Base-by-base conservation (phyloP, 495 filamentous ascomycete species). In the Aspergillus conjunctus region DNA sequence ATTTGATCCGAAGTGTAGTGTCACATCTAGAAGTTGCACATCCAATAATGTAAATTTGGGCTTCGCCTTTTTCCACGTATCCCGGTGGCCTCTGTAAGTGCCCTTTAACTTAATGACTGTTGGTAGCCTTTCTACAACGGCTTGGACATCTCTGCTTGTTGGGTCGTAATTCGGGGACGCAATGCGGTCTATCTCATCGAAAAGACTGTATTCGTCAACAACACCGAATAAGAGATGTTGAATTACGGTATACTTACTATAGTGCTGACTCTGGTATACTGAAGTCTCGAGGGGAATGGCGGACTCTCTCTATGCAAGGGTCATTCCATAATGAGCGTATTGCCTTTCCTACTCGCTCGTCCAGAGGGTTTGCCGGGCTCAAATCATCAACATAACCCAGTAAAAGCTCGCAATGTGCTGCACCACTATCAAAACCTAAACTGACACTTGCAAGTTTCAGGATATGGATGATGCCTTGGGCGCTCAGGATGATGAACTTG, bases 1-100 rank as follows among this genome's bases (percentile, higher is more conserved):
- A 45, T 45, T 45, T 45, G 43, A 45, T 45, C 43, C 43, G 43
- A 45, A 45, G 43, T 15, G 43, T 45, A 45, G 43, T 15, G 17
- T 45, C 43, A 45, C 43, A 45, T 45, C 43, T 45, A 5, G 43
- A 15, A 45, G 8, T 45, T 45, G 43, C 43, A 45, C 5, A 45
- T 17, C 5, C 43, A 45, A 15, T 17, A 45, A 15, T 45, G 6
- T 17, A 17, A 18, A 15, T 45, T 18, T 17, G 7, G 5, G 7
- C 5, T 45, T 15, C 43, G 5, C 43, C 43, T 45, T 15, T 45
- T 45, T 45, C 43, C 7, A 45, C 43, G 7, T 8, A 15, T 45
- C 7, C 17, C 43, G 43, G 43, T 6, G 43, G 7, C n/a, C 43
- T 15, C 6, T 15, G 43, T 45, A 45, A 14, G 6, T 18, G 43